These are phyloP conservation scores for Ceratocystis papillata DNA, from an alignment of 2,329 filamentous ascomycete species.

Conservation along the genomic window DNA sequence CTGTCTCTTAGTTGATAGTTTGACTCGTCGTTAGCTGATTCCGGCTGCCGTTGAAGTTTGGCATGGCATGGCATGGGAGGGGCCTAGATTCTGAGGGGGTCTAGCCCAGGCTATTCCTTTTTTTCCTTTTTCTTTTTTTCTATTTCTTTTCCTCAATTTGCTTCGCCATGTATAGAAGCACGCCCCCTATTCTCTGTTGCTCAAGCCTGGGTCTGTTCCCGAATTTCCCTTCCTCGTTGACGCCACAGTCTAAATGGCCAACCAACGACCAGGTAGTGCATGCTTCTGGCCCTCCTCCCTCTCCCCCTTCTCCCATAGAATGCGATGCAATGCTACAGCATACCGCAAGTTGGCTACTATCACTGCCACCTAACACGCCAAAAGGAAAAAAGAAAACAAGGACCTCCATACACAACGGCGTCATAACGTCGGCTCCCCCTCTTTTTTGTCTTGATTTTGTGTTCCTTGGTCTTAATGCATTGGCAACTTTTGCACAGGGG, in stretches of 20 bases:
- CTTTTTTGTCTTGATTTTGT: background rate
- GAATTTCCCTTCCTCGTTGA: background rate
- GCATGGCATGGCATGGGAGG: background rate
- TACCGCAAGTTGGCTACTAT: background rate
- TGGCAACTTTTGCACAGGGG: no score
- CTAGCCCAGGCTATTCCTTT: background rate
- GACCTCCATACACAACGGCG: background rate
- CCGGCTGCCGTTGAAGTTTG: conserved; percentile 2
- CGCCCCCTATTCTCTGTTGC: background rate
- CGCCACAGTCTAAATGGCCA: background rate
- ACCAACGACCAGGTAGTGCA: conserved; percentile 4
- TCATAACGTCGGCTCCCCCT: background rate
- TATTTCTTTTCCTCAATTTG: background rate
- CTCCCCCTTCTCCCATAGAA: no score
- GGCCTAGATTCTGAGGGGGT: background rate
- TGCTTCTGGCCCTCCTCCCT: background rate
- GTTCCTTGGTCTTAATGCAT: background rate
- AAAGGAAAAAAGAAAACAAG: no score
- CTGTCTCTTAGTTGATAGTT: conserved; percentile 6
- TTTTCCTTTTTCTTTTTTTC: background rate
- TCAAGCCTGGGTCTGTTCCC: background rate
- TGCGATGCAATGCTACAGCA: background rate
- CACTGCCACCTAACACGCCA: background rate
- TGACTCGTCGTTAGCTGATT: conserved; percentile 13
- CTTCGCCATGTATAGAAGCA: background rate